These are phyloP conservation scores for Verticillium tricorpus DNA, from an alignment of 2,329 filamentous ascomycete species.

Conservation along the genomic window DNA sequence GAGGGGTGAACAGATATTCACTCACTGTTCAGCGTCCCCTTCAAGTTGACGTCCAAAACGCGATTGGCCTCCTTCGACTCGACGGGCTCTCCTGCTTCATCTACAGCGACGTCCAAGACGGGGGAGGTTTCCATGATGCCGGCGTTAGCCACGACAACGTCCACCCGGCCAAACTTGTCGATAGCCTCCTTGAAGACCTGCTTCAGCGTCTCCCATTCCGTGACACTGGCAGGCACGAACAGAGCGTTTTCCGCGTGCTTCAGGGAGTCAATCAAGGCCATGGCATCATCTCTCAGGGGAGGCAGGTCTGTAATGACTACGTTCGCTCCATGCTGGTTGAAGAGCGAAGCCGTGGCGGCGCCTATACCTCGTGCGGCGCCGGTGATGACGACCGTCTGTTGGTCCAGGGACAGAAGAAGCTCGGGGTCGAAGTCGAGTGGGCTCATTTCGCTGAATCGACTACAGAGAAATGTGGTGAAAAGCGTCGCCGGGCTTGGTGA, in stretches of 20 bases:
- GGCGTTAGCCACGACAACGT: slow-evolving; percentile 51
- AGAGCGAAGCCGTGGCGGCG: slow-evolving; percentile 1
- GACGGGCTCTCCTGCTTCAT: slow-evolving; percentile 40
- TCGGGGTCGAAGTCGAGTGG: not conserved
- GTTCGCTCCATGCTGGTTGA: slow-evolving; percentile 5
- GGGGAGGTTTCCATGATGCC: slow-evolving; percentile 54
- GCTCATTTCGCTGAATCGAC: not conserved
- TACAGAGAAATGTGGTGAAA: no score
- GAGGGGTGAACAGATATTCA: not conserved
- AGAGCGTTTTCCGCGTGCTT: not conserved
- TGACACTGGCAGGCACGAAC: slow-evolving; percentile 1
- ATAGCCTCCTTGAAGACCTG: slow-evolving; percentile 39
- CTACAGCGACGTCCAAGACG: slow-evolving; percentile 49
- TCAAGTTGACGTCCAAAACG: slow-evolving; percentile 58
- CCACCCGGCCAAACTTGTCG: slow-evolving; percentile 45
- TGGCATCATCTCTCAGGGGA: not conserved
- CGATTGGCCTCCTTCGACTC: slow-evolving; percentile 12
- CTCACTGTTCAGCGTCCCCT: not conserved
- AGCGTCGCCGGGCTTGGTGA: no score
- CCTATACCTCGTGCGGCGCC: slow-evolving; percentile 9
- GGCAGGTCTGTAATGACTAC: slow-evolving; percentile 2
- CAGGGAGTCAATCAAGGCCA: not conserved
- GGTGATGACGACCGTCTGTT: slow-evolving; percentile 7
- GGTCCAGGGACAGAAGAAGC: not conserved
- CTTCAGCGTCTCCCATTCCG: slow-evolving; percentile 1